phyloP scores from a whole-genome alignment of 179 eudicot species.

The Silene coronaria region DNA sequence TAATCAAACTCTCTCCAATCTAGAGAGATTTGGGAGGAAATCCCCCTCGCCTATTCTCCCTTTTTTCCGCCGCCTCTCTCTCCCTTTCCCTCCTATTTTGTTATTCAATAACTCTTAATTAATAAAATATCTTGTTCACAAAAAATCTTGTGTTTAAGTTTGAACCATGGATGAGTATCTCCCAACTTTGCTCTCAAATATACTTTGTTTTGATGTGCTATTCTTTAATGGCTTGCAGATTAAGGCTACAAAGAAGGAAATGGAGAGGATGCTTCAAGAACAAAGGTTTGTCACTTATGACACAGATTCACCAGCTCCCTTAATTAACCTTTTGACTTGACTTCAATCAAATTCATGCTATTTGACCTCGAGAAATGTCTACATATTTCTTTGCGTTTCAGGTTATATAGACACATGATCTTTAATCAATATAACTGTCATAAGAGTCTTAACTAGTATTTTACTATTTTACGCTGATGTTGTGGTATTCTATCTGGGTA shows the following conservation, averaged over 20 bases:
- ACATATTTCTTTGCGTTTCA: not conserved
- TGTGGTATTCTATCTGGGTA: not conserved
- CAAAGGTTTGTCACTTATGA: slow-evolving; percentile 46
- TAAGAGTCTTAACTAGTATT: not conserved
- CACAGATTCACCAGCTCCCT: not conserved
- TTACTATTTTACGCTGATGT: not conserved
- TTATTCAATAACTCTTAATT: too few relatives aligned
- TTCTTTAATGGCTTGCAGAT: slow-evolving; percentile 40
- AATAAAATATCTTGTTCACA: not conserved
- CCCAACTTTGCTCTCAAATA: slow-evolving; percentile 1
- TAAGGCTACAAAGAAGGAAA: slow-evolving; percentile 76
- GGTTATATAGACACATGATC: not conserved
- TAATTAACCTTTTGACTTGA: not conserved
- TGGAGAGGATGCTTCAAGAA: slow-evolving; percentile 62
- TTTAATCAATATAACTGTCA: not conserved
- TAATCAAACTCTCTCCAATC: too few relatives aligned
- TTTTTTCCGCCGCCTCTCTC: too few relatives aligned
- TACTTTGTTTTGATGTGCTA: not conserved
- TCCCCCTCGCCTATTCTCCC: too few relatives aligned
- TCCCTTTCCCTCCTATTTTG: too few relatives aligned
- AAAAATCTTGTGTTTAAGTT: not conserved
- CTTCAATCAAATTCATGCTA: not conserved
- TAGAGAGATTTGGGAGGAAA: too few relatives aligned
- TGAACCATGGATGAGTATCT: not conserved
- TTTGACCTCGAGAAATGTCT: not conserved